Evolutionary conservation across 345 rosid genomes (phyloP).

Genomic region (Sapria himalayana): DNA sequence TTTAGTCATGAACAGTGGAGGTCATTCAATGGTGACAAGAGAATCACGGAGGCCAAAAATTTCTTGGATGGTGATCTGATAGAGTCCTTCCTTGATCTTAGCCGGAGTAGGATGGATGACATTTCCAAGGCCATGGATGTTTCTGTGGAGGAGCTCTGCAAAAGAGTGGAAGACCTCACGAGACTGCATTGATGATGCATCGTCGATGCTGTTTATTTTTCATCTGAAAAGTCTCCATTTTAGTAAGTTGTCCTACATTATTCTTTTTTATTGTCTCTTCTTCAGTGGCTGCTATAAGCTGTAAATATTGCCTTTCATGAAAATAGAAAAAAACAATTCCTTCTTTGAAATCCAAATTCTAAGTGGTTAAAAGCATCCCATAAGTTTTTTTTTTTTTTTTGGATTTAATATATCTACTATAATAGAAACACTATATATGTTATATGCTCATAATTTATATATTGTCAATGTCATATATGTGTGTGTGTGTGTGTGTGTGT

Average conservation of each 20-base stretch:
- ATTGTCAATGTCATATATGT: no score
- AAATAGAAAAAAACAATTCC: no score
- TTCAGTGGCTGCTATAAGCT: not conserved
- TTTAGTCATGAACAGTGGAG: constrained; percentile 90
- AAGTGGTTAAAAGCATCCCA: no score
- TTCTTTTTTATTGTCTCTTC: not conserved
- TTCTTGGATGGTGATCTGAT: constrained; percentile 78
- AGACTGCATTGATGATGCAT: constrained; percentile 69
- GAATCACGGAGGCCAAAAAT: constrained; percentile 51
- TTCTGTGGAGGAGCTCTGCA: constrained; percentile 65
- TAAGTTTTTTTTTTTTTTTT: no score
- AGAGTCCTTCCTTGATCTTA: constrained; percentile 64
- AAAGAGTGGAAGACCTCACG: constrained; percentile 74
- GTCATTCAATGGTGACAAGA: constrained; percentile 74
- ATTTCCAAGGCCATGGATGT: constrained; percentile 42
- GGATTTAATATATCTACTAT: no score
- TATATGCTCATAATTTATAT: no score
- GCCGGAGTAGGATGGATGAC: constrained; percentile 56
- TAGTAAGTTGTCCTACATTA: not conserved
- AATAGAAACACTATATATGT: no score
- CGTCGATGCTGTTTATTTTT: no score
- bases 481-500: no score
- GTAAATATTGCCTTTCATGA: not conserved
- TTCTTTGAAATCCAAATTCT: no score
- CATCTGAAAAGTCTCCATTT: no score